Base-by-base conservation (phyloP, 306 rosid species). In the Hippophae tibetana region DNA sequence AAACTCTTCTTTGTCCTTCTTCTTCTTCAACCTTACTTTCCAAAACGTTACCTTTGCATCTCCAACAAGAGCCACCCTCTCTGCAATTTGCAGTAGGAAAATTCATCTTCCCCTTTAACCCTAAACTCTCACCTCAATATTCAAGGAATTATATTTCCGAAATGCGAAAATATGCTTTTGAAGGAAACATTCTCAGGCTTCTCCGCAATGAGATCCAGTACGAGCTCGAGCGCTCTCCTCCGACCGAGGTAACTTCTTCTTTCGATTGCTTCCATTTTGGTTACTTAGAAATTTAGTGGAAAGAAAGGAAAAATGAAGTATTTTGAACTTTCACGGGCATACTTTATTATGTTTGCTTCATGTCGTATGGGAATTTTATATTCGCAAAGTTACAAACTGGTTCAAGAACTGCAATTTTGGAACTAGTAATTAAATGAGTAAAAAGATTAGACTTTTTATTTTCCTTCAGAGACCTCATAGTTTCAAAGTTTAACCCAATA, bases 101-200 rank as follows among this genome's bases (percentile, higher is more conserved):
- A 7, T 54, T 14, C 51, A 13, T 13, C 43, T 60, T 60, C 40
- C 38, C 9, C 53, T 42, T 54, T 43, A 60, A 58, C 58, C 63
- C 70, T 13, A 31, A 43, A 2, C 31, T 69, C 54, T 57, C 72
- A 31, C 12, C 46, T 7, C 73, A 69, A 26, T 54, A 46, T n/a
- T 61, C 71, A n/a, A 79, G 95, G 58, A 77, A 61, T 63, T 83
- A 83, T 82, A 51, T 79, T 42, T 78, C 85, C 0, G 84, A 85
- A 23, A 82, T 84, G 95, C 88, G 86, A 58, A 85, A 79, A 66
- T 76, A 73, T 12, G 88, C 95, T 57, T 86, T 84, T 70, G 86
- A 92, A 46, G 93, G 77, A 7, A 78, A 71, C 78, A 71, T 92
- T 63, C 69, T 72, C 58, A 81, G 89, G 75, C 79, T 85, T 58